A percentile compares a stretch with the other conserved stretches of the same genome.
These are phyloP conservation scores for Sicyos edulis DNA, from an alignment of 306 rosid genomes.

Conservation along the genomic window DNA sequence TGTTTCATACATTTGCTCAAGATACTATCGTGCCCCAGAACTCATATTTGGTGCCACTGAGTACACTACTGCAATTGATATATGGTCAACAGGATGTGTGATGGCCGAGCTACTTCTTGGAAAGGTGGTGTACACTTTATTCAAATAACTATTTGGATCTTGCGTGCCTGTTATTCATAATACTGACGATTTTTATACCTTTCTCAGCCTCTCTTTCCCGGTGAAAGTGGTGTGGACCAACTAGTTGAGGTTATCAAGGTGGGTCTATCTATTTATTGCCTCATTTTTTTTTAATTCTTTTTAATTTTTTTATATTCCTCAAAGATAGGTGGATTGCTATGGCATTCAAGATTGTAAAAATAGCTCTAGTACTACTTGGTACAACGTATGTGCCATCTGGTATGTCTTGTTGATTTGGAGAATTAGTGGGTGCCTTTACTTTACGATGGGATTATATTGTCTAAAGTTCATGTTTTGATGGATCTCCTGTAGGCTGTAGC, in stretches of 20 bases:
- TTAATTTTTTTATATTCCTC: neutral
- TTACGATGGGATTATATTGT: neutral
- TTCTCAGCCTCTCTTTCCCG: slow-evolving; percentile 94
- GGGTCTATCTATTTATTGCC: slow-evolving; percentile 9
- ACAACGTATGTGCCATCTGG: neutral
- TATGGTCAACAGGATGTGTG: slow-evolving; percentile 99
- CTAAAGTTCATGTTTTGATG: neutral
- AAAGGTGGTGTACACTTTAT: slow-evolving; percentile 49
- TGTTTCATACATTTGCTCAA: slow-evolving; percentile 97
- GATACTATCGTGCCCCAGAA: slow-evolving; percentile 98
- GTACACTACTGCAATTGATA: slow-evolving; percentile 94
- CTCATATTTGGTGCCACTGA: slow-evolving; percentile 97
- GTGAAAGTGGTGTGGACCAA: slow-evolving; percentile 98
- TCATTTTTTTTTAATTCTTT: too few relatives aligned
- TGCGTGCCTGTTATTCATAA: slow-evolving; percentile 1
- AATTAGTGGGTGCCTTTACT: neutral
- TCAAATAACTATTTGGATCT: slow-evolving; percentile 19
- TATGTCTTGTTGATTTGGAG: slow-evolving; percentile 4
- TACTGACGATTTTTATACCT: slow-evolving; percentile 17
- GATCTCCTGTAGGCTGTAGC: neutral
- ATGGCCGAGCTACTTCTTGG: slow-evolving; percentile 98
- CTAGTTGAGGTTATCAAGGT: slow-evolving; percentile 99
- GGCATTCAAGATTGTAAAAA: slow-evolving; percentile 8
- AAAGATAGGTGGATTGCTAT: neutral
- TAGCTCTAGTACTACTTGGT: neutral